A percentile compares a stretch with the other conserved stretches of the same genome.
These are phyloP conservation scores for Globisporangium megalacanthum DNA, from an alignment of 352 stramenopile species.

Conservation along the genomic window DNA sequence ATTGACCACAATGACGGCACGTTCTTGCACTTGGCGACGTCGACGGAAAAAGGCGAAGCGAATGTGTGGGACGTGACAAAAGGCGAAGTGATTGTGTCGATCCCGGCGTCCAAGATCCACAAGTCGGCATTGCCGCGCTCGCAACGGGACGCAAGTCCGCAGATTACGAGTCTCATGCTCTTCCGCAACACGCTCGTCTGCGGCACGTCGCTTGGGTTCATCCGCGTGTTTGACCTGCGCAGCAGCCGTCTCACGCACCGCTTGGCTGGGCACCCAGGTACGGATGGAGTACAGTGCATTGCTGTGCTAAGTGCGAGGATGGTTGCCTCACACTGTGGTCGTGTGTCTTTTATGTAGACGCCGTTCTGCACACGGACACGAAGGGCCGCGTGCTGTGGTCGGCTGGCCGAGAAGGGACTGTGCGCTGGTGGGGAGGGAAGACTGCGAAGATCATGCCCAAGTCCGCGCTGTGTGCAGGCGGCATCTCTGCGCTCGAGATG, in stretches of 20 bases:
- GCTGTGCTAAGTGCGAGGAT: not conserved
- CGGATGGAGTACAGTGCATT: not conserved
- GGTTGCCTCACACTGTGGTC: not conserved
- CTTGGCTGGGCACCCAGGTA: constrained; percentile 80
- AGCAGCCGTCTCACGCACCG: constrained; percentile 76
- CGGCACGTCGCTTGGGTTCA: constrained; percentile 82
- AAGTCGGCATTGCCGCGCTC: constrained; percentile 70
- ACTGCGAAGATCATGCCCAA: constrained; percentile 83
- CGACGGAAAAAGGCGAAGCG: constrained; percentile 82
- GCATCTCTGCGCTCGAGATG: constrained; percentile 82
- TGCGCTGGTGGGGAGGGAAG: constrained; percentile 88
- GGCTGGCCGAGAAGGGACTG: constrained; percentile 69
- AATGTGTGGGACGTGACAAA: constrained; percentile 87
- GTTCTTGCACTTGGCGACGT: constrained; percentile 76
- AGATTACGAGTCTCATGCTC: constrained; percentile 87
- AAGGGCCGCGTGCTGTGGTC: constrained; percentile 85
- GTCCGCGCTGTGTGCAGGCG: constrained; percentile 69
- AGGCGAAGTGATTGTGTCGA: constrained; percentile 75
- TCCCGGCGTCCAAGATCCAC: constrained; percentile 78
- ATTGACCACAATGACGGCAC: constrained; percentile 79
- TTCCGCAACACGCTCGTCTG: constrained; percentile 84
- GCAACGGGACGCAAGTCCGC: constrained; percentile 49
- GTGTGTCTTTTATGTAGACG: constrained; percentile 31
- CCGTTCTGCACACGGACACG: constrained; percentile 78
- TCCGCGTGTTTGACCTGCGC: constrained; percentile 82